Evolutionary conservation across 768 basidiomycete genomes (phyloP).

Genomic region (Hemileccinum impolitum): DNA sequence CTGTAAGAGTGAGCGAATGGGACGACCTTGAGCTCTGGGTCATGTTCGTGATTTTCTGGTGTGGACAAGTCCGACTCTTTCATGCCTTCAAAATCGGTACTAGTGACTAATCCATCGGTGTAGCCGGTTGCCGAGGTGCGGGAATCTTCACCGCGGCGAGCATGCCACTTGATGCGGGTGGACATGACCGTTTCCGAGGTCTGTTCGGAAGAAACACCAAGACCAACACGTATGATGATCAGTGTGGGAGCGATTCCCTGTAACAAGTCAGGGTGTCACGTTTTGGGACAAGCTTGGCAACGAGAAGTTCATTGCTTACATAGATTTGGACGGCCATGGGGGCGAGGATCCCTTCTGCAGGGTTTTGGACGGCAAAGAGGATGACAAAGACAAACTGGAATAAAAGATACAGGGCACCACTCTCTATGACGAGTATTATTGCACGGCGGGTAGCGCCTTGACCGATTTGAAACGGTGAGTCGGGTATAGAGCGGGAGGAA

Average conservation of each 20-base stretch:
- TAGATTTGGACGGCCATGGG: conserved; percentile 40
- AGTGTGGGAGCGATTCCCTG: conserved; percentile 36
- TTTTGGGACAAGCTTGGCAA: not conserved
- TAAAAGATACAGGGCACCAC: conserved; percentile 38
- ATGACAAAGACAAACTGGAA: conserved; percentile 41
- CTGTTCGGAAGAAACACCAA: conserved; percentile 30
- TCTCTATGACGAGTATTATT: conserved; percentile 37
- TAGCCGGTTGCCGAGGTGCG: conserved; percentile 18
- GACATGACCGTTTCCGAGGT: conserved; percentile 11
- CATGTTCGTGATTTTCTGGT: not conserved
- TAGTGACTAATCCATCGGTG: conserved; percentile 16
- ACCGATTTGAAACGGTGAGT: conserved; percentile 10
- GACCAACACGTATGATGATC: conserved; percentile 34
- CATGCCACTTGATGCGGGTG: conserved; percentile 25
- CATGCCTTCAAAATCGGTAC: conserved; percentile 18
- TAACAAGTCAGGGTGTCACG: not conserved
- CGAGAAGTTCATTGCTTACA: conserved; percentile 27
- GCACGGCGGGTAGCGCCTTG: conserved; percentile 23
- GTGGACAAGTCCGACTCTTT: conserved; percentile 4
- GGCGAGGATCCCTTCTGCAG: conserved; percentile 36
- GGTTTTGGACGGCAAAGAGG: conserved; percentile 32
- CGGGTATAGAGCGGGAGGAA: conserved; percentile 12
- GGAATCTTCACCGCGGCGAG: conserved; percentile 8
- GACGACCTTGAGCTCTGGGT: not conserved
- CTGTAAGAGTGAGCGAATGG: not conserved